Percentiles rank a stretch among this genome's conserved stretches.
These are phyloP conservation scores for Fusarium keratoplasticum DNA, from an alignment of 2,329 filamentous ascomycete genomes.

Conservation along the genomic window DNA sequence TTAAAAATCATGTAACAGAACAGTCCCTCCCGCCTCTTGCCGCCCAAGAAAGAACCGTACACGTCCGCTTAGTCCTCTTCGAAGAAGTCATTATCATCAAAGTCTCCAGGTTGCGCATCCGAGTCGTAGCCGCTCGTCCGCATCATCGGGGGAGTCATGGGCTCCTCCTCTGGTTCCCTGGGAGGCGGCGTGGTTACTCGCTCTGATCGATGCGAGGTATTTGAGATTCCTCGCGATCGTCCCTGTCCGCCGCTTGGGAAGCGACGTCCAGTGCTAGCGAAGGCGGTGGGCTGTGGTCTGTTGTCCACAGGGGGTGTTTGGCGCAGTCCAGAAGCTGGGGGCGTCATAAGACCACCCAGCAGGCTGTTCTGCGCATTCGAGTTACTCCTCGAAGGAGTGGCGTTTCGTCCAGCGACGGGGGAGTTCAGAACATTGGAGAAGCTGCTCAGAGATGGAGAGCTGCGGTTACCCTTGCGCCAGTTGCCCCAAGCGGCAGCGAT, in stretches of 20 bases:
- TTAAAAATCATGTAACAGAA: slow-evolving; percentile 17
- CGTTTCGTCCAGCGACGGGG: slow-evolving; percentile 53
- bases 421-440: slow-evolving; percentile 61
- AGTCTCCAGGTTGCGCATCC: slow-evolving; percentile 69
- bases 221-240: slow-evolving; percentile 46
- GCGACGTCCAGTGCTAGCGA: slow-evolving; percentile 69
- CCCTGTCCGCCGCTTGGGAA: slow-evolving; percentile 54
- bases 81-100: slow-evolving; percentile 71
- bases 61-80: slow-evolving; percentile 56
- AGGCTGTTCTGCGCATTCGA: slow-evolving; percentile 68
- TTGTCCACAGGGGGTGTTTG: slow-evolving; percentile 63
- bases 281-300: slow-evolving; percentile 68
- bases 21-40: slow-evolving; percentile 2
- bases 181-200: slow-evolving; percentile 52
- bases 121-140: slow-evolving; percentile 68
- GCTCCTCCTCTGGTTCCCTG: slow-evolving; percentile 53
- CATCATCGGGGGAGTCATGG: slow-evolving; percentile 73
- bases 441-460: slow-evolving; percentile 61
- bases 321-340: slow-evolving; percentile 81
- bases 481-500: slow-evolving; percentile 94
- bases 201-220: slow-evolving; percentile 43
- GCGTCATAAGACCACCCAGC: slow-evolving; percentile 85
- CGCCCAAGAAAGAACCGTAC: background rate
- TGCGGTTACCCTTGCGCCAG: slow-evolving; percentile 81
- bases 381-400: slow-evolving; percentile 72